Evolutionary conservation across 768 basidiomycete species (phyloP).

Genomic region (Trametes villosa): DNA sequence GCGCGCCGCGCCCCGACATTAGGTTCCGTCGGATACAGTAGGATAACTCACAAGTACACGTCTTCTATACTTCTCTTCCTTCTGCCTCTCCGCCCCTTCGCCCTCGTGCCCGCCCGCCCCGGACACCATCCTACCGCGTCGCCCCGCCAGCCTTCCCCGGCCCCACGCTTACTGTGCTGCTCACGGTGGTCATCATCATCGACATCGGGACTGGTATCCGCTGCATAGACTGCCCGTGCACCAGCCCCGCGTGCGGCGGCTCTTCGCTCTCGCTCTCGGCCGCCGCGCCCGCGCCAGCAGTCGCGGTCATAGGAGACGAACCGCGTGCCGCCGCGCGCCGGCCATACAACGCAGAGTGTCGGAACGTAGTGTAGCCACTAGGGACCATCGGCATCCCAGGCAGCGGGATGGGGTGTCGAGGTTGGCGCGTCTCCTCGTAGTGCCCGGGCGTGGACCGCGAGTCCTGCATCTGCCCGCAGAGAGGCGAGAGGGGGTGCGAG

Average conservation of each 20-base stretch:
- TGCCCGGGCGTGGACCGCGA: background rate
- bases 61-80: background rate
- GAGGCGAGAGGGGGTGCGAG: conserved; percentile 11
- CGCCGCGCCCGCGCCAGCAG: background rate
- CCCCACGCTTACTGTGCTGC: conserved; percentile 23
- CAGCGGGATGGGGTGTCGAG: conserved; percentile 21
- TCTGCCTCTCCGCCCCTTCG: too few relatives aligned
- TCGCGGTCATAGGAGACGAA: background rate
- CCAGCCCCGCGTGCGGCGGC: conserved; percentile 17
- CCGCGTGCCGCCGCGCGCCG: background rate
- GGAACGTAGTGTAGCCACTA: conserved; percentile 22
- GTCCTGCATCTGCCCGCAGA: conserved; percentile 13
- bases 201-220: conserved; percentile 20
- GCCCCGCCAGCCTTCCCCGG: background rate
- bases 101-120: background rate
- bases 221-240: conserved; percentile 20
- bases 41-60: background rate
- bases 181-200: conserved; percentile 21
- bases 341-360: conserved; percentile 19
- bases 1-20: background rate
- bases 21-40: background rate
- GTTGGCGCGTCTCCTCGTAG: background rate
- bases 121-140: background rate
- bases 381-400: conserved; percentile 24
- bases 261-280: background rate